These are phyloP conservation scores for Agapanthus africanus DNA, from an alignment of 106 monocot species.

Conservation along the genomic window DNA sequence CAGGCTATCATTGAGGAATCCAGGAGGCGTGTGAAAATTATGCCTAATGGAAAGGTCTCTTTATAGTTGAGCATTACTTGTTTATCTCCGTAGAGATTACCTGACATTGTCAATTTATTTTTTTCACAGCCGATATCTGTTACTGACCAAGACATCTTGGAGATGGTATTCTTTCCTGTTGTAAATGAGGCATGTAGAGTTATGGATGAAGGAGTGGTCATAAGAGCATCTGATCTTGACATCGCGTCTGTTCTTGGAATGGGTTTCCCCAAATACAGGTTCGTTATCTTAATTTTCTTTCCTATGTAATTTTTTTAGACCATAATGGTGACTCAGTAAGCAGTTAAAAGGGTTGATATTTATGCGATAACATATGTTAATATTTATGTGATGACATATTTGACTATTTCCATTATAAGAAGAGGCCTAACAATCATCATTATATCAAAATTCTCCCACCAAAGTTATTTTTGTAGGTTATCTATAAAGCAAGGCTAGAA, in stretches of 20 bases:
- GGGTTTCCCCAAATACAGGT: slow-evolving; percentile 89
- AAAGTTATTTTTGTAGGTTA: neutral
- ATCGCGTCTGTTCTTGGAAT: slow-evolving; percentile 88
- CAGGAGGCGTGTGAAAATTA: slow-evolving; percentile 40
- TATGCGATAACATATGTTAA: neutral
- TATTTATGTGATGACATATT: too few species aligned
- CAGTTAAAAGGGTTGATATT: neutral
- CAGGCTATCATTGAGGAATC: slow-evolving; percentile 67
- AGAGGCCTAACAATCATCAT: neutral
- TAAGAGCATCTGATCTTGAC: slow-evolving; percentile 79
- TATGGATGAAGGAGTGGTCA: slow-evolving; percentile 78
- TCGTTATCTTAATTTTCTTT: too few species aligned
- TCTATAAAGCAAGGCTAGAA: too few species aligned
- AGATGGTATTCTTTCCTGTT: slow-evolving; percentile 91
- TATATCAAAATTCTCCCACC: neutral
- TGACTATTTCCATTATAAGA: neutral
- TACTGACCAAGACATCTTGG: slow-evolving; percentile 79
- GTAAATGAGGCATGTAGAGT: slow-evolving; percentile 92
- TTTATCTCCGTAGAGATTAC: neutral
- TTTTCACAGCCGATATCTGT: slow-evolving; percentile 51
- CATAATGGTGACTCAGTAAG: neutral
- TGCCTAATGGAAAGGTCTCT: slow-evolving; percentile 72
- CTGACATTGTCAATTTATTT: slow-evolving; percentile 6
- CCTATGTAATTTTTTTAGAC: neutral
- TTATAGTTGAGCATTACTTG: too few species aligned